Evolutionary conservation across 352 stramenopile genomes (phyloP).

Genomic region (Pythium dissimile): DNA sequence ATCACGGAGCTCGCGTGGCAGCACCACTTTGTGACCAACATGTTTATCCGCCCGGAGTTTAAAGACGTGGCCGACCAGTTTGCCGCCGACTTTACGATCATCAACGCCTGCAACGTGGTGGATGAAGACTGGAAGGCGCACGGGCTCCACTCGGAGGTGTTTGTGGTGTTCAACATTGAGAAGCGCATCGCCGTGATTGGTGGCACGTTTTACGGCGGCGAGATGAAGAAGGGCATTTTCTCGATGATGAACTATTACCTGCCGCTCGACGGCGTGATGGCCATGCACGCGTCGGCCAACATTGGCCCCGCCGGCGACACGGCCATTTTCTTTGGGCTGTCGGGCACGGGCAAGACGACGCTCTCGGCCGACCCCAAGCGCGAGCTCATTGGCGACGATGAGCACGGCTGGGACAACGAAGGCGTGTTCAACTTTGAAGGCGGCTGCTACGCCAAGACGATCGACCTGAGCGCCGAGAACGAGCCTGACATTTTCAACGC

Average conservation of each 20-base stretch:
- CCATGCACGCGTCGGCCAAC: slow-evolving; percentile 63
- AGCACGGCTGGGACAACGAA: slow-evolving; percentile 58
- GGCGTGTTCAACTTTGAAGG: slow-evolving; percentile 98
- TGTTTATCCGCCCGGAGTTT: slow-evolving; percentile 65
- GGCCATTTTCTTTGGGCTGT: slow-evolving; percentile 53
- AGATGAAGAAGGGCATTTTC: slow-evolving; percentile 78
- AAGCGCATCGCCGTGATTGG: slow-evolving; percentile 56
- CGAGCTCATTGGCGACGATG: slow-evolving; percentile 94
- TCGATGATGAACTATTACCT: slow-evolving; percentile 73
- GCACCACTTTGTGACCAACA: slow-evolving; percentile 70
- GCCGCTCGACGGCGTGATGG: slow-evolving; percentile 54
- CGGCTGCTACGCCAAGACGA: slow-evolving; percentile 97
- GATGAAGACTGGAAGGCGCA: slow-evolving; percentile 57
- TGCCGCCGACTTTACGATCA: slow-evolving; percentile 57
- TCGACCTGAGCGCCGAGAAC: slow-evolving; percentile 91
- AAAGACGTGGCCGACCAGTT: slow-evolving; percentile 45
- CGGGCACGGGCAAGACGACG: slow-evolving; percentile 92
- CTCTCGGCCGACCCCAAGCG: slow-evolving; percentile 84
- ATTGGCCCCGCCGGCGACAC: slow-evolving; percentile 44
- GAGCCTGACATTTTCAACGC: slow-evolving; percentile 94
- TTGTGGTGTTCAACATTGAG: slow-evolving; percentile 72
- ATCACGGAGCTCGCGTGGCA: slow-evolving; percentile 60
- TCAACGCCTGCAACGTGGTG: slow-evolving; percentile 61
- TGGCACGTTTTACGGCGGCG: slow-evolving; percentile 60
- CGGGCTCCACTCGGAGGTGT: slow-evolving; percentile 52